A percentile compares a stretch with the other conserved stretches of the same genome.
These are phyloP conservation scores for Colletotrichum viniferum DNA, from an alignment of 2,329 filamentous ascomycete genomes.

Conservation along the genomic window DNA sequence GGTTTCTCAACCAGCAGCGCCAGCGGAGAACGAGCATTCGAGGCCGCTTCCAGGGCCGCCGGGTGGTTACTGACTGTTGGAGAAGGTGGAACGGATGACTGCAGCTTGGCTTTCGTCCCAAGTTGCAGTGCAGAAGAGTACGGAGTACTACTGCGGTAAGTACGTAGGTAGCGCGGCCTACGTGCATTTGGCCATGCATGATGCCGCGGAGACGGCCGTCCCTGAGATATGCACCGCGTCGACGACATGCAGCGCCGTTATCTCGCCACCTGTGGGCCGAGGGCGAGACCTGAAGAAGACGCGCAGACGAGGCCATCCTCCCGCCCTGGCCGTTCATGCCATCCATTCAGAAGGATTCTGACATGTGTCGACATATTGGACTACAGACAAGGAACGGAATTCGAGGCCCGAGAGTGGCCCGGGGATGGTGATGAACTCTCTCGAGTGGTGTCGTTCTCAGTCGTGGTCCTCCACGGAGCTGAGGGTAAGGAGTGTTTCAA, in stretches of 20 bases:
- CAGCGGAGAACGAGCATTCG: neutral
- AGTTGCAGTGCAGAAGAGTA: neutral
- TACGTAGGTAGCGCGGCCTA: neutral
- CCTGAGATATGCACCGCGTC: neutral
- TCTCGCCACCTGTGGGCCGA: constrained; percentile 4
- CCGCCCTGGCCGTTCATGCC: neutral
- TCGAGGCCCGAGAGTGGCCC: neutral
- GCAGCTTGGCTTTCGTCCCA: neutral
- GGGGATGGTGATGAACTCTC: neutral
- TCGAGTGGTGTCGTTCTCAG: neutral
- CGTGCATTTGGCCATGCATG: neutral
- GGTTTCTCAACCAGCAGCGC: neutral
- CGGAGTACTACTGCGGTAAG: neutral
- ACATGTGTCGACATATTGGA: neutral
- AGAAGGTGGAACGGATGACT: neutral
- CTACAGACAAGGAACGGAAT: neutral
- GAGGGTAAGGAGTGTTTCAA: constrained; percentile 3
- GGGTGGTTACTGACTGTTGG: neutral
- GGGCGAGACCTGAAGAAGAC: neutral
- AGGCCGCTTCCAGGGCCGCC: neutral
- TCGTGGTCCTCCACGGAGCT: neutral
- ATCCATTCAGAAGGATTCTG: neutral
- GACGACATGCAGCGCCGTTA: constrained; percentile 8
- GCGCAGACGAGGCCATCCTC: neutral
- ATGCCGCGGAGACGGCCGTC: neutral